Evolutionary conservation across 371 early-diverging fungal genomes (phyloP).

Genomic region (Apophysomyces ossiformis): DNA sequence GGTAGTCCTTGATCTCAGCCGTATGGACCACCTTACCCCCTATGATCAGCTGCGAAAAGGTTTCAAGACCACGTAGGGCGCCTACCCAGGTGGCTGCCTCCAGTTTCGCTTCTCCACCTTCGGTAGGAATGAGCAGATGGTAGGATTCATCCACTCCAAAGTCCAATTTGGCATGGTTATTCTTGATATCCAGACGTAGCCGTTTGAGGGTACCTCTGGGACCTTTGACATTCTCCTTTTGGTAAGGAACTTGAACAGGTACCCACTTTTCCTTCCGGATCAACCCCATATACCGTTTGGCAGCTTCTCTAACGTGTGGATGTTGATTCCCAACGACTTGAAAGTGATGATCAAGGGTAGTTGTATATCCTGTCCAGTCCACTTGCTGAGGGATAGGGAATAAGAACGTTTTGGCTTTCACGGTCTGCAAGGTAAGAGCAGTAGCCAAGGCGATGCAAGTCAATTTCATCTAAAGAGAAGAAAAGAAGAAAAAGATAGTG

Average conservation of each 20-base stretch:
- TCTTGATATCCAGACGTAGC: slow-evolving; percentile 33
- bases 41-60: slow-evolving; percentile 73
- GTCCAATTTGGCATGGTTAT: slow-evolving; percentile 44
- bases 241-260: slow-evolving; percentile 36
- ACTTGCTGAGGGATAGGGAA: slow-evolving; percentile 51
- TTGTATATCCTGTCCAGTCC: slow-evolving; percentile 39
- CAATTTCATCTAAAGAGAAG: slow-evolving; percentile 31
- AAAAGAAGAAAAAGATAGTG: slow-evolving; percentile 7
- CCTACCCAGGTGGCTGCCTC: slow-evolving; percentile 76
- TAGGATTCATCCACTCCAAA: slow-evolving; percentile 72
- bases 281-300: slow-evolving; percentile 36
- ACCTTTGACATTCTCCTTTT: slow-evolving; percentile 5
- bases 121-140: slow-evolving; percentile 55
- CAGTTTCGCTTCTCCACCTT: slow-evolving; percentile 54
- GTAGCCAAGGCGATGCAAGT: slow-evolving; percentile 31
- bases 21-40: slow-evolving; percentile 49
- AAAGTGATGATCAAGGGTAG: slow-evolving; percentile 27
- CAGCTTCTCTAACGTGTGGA: slow-evolving; percentile 37
- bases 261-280: slow-evolving; percentile 48
- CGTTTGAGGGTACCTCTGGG: slow-evolving; percentile 14
- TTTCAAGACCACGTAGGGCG: slow-evolving; percentile 79
- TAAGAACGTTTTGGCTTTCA: slow-evolving; percentile 41
- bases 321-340: slow-evolving; percentile 30
- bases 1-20: slow-evolving; percentile 70
- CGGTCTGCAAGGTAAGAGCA: slow-evolving; percentile 22